Conservation (phyloP, 2,329 filamentous ascomycete species). For the Pseudogymnoascus sp. region DNA sequence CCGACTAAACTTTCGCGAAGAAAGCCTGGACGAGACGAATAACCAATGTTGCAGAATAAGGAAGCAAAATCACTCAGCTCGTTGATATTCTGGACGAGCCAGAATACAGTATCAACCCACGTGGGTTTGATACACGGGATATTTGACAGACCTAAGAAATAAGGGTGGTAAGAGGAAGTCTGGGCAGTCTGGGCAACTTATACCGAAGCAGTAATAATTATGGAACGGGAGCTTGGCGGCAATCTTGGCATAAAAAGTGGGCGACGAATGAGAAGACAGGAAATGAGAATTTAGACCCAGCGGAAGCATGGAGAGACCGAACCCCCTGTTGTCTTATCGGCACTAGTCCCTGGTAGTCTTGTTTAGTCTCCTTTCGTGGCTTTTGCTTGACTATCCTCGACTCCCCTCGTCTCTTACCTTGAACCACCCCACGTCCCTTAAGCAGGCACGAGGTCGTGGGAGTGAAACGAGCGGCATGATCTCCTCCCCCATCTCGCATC, state of each 20-base stretch:
- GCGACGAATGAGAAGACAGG: not conserved
- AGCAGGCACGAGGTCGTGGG: not conserved
- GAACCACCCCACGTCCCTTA: not conserved
- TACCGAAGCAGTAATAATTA: not conserved
- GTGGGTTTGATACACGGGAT: not conserved
- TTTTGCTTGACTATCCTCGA: too few relatives aligned
- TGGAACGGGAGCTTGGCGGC: not conserved
- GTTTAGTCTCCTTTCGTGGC: too few relatives aligned
- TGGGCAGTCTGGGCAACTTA: not conserved
- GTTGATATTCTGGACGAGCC: not conserved
- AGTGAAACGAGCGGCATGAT: not conserved
- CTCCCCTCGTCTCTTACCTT: too few relatives aligned
- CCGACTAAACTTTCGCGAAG: not conserved
- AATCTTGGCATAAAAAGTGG: not conserved
- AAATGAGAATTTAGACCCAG: not conserved
- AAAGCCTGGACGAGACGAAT: not conserved
- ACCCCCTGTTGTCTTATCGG: not conserved
- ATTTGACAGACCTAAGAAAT: not conserved
- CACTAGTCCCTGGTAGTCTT: not conserved
- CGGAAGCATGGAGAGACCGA: not conserved
- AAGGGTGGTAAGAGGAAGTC: not conserved
- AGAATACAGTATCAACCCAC: not conserved
- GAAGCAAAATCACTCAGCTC: not conserved
- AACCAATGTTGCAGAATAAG: not conserved
- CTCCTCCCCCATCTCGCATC: not conserved